Evolutionary conservation across 2,329 filamentous ascomycete species (phyloP).

Genomic region (Epichloe scottii): DNA sequence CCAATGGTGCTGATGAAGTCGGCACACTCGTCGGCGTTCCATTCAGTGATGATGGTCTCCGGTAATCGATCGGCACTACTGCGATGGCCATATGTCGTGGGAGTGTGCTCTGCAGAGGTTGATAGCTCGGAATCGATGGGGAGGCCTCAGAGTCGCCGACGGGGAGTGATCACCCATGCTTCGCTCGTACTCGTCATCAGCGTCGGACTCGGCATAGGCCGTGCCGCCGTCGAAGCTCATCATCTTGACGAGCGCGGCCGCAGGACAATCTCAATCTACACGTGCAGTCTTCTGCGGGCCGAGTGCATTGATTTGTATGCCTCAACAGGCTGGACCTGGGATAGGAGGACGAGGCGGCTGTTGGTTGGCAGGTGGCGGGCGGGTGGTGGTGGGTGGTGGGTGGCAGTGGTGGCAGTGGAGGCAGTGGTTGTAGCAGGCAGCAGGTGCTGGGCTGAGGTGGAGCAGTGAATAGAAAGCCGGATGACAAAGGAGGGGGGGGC

Average conservation of each 20-base stretch:
- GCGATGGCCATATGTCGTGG: constrained; percentile 62
- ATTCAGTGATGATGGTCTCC: constrained; percentile 65
- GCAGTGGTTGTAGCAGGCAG: not conserved
- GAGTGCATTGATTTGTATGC: not conserved
- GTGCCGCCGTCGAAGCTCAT: constrained; percentile 55
- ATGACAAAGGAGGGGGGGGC: constrained; percentile 3
- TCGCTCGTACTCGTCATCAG: constrained; percentile 74
- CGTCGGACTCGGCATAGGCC: constrained; percentile 67
- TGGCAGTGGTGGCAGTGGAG: not conserved
- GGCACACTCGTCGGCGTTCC: constrained; percentile 77
- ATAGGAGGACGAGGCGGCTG: constrained; percentile 2
- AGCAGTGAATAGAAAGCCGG: not conserved
- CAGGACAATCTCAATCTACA: not conserved
- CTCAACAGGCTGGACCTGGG: not conserved
- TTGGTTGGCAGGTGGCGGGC: not conserved
- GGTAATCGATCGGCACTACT: constrained; percentile 53
- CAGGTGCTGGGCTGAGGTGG: constrained; percentile 1
- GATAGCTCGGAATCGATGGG: constrained; percentile 59
- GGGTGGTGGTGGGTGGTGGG: not conserved
- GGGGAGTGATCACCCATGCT: constrained; percentile 54
- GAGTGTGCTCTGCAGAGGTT: constrained; percentile 61
- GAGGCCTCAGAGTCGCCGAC: constrained; percentile 57
- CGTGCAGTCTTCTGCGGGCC: not conserved
- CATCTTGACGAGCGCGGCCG: constrained; percentile 13
- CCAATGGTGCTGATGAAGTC: constrained; percentile 76